phyloP scores from a whole-genome alignment of 1,139 yeast genomes.

The Scheffersomyces segobiensis region DNA sequence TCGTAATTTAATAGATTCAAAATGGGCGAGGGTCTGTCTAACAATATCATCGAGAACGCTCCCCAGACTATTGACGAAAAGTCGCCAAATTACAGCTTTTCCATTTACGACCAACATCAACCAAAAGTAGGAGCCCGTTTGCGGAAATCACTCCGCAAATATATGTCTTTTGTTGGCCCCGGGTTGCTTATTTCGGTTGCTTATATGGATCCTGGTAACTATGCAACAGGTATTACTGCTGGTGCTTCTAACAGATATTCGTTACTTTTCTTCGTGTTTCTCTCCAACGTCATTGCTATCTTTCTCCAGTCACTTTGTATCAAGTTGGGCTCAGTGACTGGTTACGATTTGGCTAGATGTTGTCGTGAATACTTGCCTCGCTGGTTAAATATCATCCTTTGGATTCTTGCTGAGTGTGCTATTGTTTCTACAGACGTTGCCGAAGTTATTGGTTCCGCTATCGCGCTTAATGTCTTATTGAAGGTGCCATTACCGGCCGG shows the following conservation, averaged over 20 bases:
- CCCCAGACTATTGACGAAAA: background rate
- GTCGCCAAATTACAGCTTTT: background rate
- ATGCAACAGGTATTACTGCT: constrained; percentile 76
- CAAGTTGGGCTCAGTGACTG: constrained; percentile 79
- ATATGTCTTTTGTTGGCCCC: constrained; percentile 68
- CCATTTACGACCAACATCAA: background rate
- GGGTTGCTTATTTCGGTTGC: constrained; percentile 78
- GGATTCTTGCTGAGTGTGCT: constrained; percentile 76
- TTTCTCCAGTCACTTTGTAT: constrained; percentile 73
- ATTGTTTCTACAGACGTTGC: constrained; percentile 85
- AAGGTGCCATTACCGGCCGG: constrained; percentile 78
- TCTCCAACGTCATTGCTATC: constrained; percentile 72
- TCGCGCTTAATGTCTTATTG: constrained; percentile 70
- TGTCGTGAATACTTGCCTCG: constrained; percentile 63
- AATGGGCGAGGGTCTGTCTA: background rate
- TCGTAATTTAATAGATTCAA: no score
- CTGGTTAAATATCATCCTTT: constrained; percentile 57
- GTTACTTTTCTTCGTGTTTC: constrained; percentile 61
- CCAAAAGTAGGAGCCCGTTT: background rate
- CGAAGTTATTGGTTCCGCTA: constrained; percentile 86
- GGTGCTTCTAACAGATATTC: constrained; percentile 70
- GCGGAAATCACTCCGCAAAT: constrained; percentile 29
- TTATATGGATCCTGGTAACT: constrained; percentile 85
- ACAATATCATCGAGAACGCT: background rate
- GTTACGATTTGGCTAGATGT: constrained; percentile 71